phyloP scores from a whole-genome alignment of 805 yeast genomes.

The Monosporozyma unispora region DNA sequence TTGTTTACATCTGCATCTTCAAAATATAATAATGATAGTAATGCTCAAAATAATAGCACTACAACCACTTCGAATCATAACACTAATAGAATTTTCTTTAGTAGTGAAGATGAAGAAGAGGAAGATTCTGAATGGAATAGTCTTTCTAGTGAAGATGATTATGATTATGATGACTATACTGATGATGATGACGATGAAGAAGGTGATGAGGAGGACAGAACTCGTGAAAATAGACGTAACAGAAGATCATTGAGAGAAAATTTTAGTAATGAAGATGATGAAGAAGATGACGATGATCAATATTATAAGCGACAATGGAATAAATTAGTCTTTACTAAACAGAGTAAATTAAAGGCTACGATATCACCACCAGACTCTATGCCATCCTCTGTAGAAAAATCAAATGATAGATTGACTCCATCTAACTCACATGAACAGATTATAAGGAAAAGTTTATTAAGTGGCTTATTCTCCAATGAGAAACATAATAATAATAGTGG shows the following conservation, averaged over 20 bases:
- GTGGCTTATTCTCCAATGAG: slow-evolving; percentile 25
- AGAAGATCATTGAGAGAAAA: not conserved
- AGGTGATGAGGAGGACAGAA: slow-evolving; percentile 14
- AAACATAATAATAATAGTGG: not conserved
- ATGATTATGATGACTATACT: slow-evolving; percentile 12
- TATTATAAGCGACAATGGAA: slow-evolving; percentile 29
- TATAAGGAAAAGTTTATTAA: slow-evolving; percentile 22
- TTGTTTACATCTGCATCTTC: slow-evolving; percentile 2
- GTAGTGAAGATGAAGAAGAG: slow-evolving; percentile 26
- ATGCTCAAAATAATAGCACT: slow-evolving; percentile 4
- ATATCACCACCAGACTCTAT: not conserved
- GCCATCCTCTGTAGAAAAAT: not conserved
- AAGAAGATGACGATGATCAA: slow-evolving; percentile 26
- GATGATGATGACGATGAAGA: slow-evolving; percentile 17
- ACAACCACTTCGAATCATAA: slow-evolving; percentile 7
- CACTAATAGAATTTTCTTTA: slow-evolving; percentile 21
- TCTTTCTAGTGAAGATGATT: slow-evolving; percentile 21
- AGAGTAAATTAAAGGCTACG: not conserved
- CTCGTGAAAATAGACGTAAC: slow-evolving; percentile 6
- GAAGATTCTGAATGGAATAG: slow-evolving; percentile 28
- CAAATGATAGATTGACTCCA: not conserved
- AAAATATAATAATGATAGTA: slow-evolving; percentile 1
- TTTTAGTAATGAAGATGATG: slow-evolving; percentile 11
- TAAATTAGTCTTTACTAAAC: slow-evolving; percentile 20
- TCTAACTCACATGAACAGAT: slow-evolving; percentile 3